These are phyloP conservation scores for Aquilaria sinensis DNA, from an alignment of 345 rosid species.

Conservation along the genomic window DNA sequence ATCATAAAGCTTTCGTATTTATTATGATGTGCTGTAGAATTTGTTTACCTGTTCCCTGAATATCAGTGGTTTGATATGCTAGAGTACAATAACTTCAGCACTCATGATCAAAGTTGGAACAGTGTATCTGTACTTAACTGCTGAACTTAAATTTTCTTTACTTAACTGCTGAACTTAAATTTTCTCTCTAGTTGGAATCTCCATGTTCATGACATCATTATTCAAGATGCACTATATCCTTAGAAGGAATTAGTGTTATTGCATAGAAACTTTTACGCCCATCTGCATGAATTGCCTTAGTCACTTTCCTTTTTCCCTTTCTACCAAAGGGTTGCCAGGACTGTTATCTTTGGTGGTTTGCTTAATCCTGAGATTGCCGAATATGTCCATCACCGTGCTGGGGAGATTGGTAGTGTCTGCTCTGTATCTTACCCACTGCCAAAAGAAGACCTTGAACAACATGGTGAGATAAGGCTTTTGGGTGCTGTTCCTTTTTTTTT, in stretches of 20 bases:
- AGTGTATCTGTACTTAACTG: no score
- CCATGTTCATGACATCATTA: no score
- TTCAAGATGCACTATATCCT: no score
- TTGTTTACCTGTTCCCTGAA: no score
- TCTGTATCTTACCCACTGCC: conserved; percentile 84
- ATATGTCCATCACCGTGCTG: conserved; percentile 53
- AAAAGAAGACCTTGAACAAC: conserved; percentile 52
- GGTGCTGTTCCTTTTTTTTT: background rate
- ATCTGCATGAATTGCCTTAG: background rate
- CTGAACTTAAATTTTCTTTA: no score
- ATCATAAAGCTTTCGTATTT: no score
- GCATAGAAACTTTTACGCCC: background rate
- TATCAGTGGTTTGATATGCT: no score
- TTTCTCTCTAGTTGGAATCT: no score
- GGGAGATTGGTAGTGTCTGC: conserved; percentile 66
- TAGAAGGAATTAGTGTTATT: background rate
- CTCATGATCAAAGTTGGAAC: no score
- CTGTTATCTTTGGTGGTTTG: conserved; percentile 87
- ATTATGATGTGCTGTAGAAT: no score
- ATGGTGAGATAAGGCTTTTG: conserved; percentile 39
- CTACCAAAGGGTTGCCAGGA: conserved; percentile 75
- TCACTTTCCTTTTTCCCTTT: background rate
- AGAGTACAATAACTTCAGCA: no score
- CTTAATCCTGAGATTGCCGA: conserved; percentile 61
- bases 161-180: no score